Evolutionary conservation across 176 grass and related monocot species (phyloP).

Genomic region (Tillandsia leiboldiana): DNA sequence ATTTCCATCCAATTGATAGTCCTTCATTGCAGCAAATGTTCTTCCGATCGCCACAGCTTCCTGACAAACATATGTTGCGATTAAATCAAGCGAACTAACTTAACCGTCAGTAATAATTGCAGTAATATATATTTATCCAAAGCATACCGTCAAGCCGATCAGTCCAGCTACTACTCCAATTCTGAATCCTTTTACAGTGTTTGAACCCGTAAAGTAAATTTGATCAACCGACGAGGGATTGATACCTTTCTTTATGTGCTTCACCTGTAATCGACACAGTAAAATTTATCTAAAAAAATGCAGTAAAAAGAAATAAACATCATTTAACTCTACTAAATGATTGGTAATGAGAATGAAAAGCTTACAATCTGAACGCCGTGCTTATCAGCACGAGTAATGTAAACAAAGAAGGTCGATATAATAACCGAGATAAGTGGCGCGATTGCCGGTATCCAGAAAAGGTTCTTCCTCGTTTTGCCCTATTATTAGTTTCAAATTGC

Average conservation of each 20-base stretch:
- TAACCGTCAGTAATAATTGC: background rate
- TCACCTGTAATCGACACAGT: constrained; percentile 42
- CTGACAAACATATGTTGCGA: constrained; percentile 18
- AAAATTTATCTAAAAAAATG: background rate
- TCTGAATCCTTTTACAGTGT: constrained; percentile 77
- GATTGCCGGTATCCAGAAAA: constrained; percentile 90
- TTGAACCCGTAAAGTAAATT: constrained; percentile 68
- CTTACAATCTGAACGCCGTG: constrained; percentile 96
- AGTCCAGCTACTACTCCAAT: constrained; percentile 61
- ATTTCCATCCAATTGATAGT: constrained; percentile 86
- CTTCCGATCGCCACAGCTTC: constrained; percentile 96
- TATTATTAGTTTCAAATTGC: constrained; percentile 30
- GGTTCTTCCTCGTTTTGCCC: constrained; percentile 72
- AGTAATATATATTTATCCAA: background rate
- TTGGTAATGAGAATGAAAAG: constrained; percentile 14
- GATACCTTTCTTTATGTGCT: constrained; percentile 56
- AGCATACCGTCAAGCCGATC: constrained; percentile 73
- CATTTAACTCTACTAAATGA: background rate
- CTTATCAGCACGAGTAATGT: constrained; percentile 73
- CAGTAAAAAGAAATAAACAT: too few species aligned
- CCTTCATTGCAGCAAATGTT: constrained; percentile 93
- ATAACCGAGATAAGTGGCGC: constrained; percentile 79
- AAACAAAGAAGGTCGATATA: constrained; percentile 75
- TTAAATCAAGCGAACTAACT: background rate
- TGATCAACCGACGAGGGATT: constrained; percentile 74